These are phyloP conservation scores for Fusarium sp. DNA, from an alignment of 2,329 filamentous ascomycete genomes.

Conservation along the genomic window DNA sequence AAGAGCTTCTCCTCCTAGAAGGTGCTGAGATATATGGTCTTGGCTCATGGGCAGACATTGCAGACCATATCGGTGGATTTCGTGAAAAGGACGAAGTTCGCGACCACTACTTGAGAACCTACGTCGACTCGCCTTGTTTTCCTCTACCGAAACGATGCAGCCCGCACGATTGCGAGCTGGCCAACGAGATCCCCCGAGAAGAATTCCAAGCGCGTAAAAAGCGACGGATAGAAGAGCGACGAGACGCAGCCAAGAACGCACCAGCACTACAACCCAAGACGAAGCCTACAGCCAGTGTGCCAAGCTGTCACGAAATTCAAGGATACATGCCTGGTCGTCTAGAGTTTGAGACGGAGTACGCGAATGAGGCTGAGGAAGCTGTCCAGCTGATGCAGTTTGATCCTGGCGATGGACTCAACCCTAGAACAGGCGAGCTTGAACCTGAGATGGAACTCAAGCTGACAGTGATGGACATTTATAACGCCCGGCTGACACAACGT, in stretches of 20 bases:
- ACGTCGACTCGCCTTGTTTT: slow-evolving; percentile 84
- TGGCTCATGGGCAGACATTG: slow-evolving; percentile 97
- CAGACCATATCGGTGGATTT: slow-evolving; percentile 96
- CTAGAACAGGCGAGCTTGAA: slow-evolving; percentile 84
- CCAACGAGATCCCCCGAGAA: slow-evolving; percentile 84
- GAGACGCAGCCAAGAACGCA: slow-evolving; percentile 86
- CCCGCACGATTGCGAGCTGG: slow-evolving; percentile 80
- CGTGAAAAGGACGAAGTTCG: slow-evolving; percentile 94
- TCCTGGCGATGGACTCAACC: slow-evolving; percentile 91
- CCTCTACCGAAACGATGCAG: slow-evolving; percentile 88
- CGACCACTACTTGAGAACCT: slow-evolving; percentile 91
- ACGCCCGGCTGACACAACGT: slow-evolving; percentile 86
- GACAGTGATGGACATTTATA: slow-evolving; percentile 98
- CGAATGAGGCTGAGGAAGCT: slow-evolving; percentile 97
- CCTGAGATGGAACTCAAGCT: slow-evolving; percentile 98
- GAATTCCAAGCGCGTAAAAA: slow-evolving; percentile 96
- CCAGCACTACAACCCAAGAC: slow-evolving; percentile 88
- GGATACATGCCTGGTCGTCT: slow-evolving; percentile 98
- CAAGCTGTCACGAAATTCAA: slow-evolving; percentile 96
- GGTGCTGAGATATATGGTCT: slow-evolving; percentile 96
- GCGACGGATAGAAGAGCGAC: slow-evolving; percentile 88
- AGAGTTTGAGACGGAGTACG: slow-evolving; percentile 97
- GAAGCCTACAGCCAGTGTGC: slow-evolving; percentile 94
- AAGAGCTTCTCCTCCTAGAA: slow-evolving; percentile 92
- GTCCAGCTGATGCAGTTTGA: slow-evolving; percentile 99